These are phyloP conservation scores for Trichoderma citrinoviride DNA, from an alignment of 2,329 filamentous ascomycete genomes.

Conservation along the genomic window DNA sequence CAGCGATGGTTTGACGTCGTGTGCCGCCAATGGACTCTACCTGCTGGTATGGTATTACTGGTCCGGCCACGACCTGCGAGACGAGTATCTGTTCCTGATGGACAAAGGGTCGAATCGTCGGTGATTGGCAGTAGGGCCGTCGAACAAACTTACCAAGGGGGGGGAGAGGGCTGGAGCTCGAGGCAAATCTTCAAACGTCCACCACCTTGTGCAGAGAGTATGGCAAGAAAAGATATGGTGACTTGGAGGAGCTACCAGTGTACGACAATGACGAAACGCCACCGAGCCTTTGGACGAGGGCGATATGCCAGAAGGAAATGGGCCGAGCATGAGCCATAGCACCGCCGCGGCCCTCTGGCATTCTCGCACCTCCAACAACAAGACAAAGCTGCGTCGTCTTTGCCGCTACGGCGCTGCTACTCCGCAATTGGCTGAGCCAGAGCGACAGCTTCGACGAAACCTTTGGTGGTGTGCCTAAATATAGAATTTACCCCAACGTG, in stretches of 20 bases:
- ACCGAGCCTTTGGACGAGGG: not conserved
- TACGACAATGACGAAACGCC: not conserved
- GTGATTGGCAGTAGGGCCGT: not conserved
- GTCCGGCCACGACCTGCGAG: not conserved
- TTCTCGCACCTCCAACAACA: not conserved
- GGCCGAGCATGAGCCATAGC: not conserved
- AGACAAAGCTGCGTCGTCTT: not conserved
- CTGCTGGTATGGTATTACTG: not conserved
- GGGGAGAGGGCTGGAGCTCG: not conserved
- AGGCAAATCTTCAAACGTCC: no score
- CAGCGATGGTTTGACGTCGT: slow-evolving; percentile 2
- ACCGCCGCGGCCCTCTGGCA: no score
- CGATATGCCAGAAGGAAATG: not conserved
- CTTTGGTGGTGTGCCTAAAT: slow-evolving; percentile 18
- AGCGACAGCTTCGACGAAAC: slow-evolving; percentile 15
- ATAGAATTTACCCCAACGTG: slow-evolving; percentile 16
- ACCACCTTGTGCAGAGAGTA: no score
- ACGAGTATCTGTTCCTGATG: slow-evolving; percentile 1
- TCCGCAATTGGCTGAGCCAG: slow-evolving; percentile 3
- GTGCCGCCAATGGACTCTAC: not conserved
- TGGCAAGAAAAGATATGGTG: no score
- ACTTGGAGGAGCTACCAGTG: no score
- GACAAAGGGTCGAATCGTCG: not conserved
- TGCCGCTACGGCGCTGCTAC: slow-evolving; percentile 8
- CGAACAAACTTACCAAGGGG: not conserved